phyloP scores from a whole-genome alignment of 176 grass and related monocot genomes.

The Pharus latifolius region DNA sequence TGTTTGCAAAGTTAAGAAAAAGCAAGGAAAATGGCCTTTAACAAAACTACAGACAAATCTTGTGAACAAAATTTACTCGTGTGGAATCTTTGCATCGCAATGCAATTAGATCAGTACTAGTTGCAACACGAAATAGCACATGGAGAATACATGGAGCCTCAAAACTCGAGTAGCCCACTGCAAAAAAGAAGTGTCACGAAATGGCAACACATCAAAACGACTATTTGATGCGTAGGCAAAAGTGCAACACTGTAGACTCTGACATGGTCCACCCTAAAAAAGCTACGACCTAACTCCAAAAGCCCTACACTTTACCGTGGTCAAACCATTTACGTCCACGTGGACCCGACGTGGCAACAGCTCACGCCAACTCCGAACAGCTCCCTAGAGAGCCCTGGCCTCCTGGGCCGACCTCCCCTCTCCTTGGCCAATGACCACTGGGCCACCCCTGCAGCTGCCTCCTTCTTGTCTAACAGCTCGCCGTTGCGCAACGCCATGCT shows the following conservation, averaged over 20 bases:
- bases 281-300: too few species aligned
- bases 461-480: too few species aligned
- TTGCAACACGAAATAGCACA: too few species aligned
- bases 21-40: neutral
- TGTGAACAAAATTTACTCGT: neutral
- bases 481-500: neutral
- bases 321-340: neutral
- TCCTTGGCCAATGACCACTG: conserved; percentile 2
- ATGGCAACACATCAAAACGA: neutral
- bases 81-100: neutral
- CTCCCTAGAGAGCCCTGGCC: conserved; percentile 3
- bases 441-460: neutral
- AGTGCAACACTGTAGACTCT: neutral
- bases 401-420: neutral
- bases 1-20: neutral
- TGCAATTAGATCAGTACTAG: neutral
- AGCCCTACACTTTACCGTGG: too few species aligned
- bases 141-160: too few species aligned
- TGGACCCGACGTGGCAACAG: neutral
- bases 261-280: neutral
- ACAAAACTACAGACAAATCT: neutral
- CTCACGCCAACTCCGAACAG: neutral
- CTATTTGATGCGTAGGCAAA: conserved; percentile 9
- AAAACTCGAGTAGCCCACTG: too few species aligned
- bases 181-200: neutral